phyloP scores from a whole-genome alignment of 176 grass and related monocot genomes.

The Elaeis guineensis region DNA sequence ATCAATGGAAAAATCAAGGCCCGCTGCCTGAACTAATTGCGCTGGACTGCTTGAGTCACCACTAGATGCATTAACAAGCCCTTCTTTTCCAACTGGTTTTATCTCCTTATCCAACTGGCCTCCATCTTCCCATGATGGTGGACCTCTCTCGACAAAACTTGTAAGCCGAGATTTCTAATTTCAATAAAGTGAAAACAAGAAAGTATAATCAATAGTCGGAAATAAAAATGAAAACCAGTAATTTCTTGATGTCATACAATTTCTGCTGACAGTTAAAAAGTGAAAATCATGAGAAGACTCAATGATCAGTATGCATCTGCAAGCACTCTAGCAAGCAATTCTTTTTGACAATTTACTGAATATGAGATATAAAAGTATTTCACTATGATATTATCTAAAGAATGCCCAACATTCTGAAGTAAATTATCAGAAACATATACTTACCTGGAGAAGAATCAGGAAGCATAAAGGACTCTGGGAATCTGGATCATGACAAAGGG shows the following conservation, averaged over 20 bases:
- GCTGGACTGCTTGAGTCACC: conserved; percentile 33
- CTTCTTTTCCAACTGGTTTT: conserved; percentile 33
- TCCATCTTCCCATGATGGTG: conserved; percentile 71
- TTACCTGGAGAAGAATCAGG: conserved; percentile 95
- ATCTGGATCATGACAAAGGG: conserved; percentile 77
- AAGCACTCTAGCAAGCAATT: too few relatives aligned
- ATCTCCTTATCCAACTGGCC: conserved; percentile 20
- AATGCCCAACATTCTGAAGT: too few relatives aligned
- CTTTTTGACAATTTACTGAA: too few relatives aligned
- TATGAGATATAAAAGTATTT: too few relatives aligned
- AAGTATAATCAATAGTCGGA: too few relatives aligned
- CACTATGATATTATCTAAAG: too few relatives aligned
- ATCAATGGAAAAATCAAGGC: conserved; percentile 41
- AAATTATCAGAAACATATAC: too few relatives aligned
- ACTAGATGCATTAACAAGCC: conserved; percentile 19
- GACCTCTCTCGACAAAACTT: conserved; percentile 86
- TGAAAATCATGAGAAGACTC: too few relatives aligned
- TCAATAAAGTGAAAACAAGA: conserved; percentile 12
- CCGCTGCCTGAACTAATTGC: conserved; percentile 25
- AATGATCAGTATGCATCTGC: too few relatives aligned
- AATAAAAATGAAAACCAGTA: too few relatives aligned
- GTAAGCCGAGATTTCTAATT: conserved; percentile 87
- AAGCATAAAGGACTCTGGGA: conserved; percentile 90
- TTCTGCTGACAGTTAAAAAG: too few relatives aligned
- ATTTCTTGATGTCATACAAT: too few relatives aligned